These are phyloP conservation scores for Chlamydomonas sp. DNA, from an alignment of 139 green algal species.

Conservation along the genomic window DNA sequence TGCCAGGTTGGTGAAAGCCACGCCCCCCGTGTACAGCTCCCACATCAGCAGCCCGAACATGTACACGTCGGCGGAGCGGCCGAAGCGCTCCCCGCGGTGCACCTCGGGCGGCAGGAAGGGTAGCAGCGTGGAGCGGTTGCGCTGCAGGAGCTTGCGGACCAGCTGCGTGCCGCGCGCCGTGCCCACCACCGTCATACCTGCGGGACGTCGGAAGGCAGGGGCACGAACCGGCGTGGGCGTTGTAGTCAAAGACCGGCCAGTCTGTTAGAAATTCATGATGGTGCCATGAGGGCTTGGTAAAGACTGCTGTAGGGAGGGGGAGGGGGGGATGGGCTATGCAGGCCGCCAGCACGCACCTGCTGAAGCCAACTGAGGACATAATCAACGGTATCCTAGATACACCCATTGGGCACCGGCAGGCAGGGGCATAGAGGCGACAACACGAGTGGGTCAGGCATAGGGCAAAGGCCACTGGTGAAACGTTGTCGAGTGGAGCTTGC, in stretches of 20 bases:
- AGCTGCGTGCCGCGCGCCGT: slow-evolving; percentile 20
- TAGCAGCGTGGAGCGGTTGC: slow-evolving; percentile 36
- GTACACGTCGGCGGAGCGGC: slow-evolving; percentile 49
- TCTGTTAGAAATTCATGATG: too few relatives aligned
- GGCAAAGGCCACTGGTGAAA: too few relatives aligned
- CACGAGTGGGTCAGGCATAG: too few relatives aligned
- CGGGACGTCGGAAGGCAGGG: not conserved
- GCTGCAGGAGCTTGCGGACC: slow-evolving; percentile 53
- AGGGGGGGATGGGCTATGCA: too few relatives aligned
- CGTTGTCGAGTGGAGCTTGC: too few relatives aligned
- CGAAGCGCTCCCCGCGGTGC: slow-evolving; percentile 42
- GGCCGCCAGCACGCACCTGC: too few relatives aligned
- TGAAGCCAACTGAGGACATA: too few relatives aligned
- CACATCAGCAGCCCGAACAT: slow-evolving; percentile 60
- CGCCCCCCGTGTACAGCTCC: slow-evolving; percentile 50
- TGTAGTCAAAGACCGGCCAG: not conserved
- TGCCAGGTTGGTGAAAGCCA: slow-evolving; percentile 31
- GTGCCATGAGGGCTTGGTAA: too few relatives aligned
- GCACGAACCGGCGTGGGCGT: not conserved
- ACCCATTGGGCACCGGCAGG: too few relatives aligned
- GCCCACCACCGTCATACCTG: slow-evolving; percentile 28
- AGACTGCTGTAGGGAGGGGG: too few relatives aligned
- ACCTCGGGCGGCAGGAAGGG: slow-evolving; percentile 54
- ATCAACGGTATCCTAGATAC: too few relatives aligned
- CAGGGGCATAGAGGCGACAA: too few relatives aligned